Evolutionary conservation across 176 grass and related monocot genomes (phyloP).

Genomic region (Poa pratensis): DNA sequence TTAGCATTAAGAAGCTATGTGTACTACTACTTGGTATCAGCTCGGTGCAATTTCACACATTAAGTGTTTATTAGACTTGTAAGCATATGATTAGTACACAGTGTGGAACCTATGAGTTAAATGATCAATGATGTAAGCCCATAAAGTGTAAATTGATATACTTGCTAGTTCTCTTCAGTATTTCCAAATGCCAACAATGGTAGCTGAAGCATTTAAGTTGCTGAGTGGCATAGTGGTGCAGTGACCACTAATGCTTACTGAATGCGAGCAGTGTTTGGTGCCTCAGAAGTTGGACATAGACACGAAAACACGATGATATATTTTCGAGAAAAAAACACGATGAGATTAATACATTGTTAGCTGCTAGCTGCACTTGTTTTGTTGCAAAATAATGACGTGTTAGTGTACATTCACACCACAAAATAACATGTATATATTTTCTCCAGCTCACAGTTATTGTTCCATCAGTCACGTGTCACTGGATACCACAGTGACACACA

Average conservation of each 20-base stretch:
- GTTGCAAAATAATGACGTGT: neutral
- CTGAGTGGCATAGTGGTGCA: neutral
- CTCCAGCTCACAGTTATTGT: neutral
- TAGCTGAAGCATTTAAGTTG: neutral
- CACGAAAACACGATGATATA: neutral
- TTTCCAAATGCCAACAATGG: slow-evolving; percentile 24
- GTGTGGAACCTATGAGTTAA: neutral
- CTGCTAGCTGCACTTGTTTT: neutral
- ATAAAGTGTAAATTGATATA: slow-evolving; percentile 6
- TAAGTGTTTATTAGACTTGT: slow-evolving; percentile 3
- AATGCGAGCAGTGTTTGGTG: neutral
- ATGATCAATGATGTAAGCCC: neutral
- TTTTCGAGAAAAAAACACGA: neutral
- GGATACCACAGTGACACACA: neutral
- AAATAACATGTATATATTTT: slow-evolving; percentile 30
- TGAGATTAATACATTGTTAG: neutral
- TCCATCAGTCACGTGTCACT: neutral
- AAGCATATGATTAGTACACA: slow-evolving; percentile 15
- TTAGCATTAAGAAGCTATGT: neutral
- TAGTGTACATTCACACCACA: neutral
- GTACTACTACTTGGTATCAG: neutral
- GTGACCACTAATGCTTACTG: neutral
- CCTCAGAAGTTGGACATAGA: neutral
- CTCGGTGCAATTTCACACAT: neutral
- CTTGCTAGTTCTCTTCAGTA: slow-evolving; percentile 5